Evolutionary conservation across 2,329 filamentous ascomycete genomes (phyloP), one percentile per base, ranked within the genome.

Genomic region (Coniochaeta prunicola): DNA sequence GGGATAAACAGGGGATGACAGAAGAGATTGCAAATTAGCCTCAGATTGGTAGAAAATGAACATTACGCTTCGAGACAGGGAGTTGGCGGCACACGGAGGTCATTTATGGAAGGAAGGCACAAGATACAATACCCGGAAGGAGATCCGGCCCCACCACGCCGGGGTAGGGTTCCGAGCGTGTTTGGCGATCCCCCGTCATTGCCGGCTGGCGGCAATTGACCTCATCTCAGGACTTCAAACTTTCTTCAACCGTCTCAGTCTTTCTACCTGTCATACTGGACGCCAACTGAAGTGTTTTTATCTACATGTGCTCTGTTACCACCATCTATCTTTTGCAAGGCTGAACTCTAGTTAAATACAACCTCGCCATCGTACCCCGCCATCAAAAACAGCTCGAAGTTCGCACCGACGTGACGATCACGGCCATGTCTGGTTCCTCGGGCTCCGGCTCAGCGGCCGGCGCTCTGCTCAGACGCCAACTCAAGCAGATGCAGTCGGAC

Each of bases 401-500:
- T 5, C 7, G 5, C 9, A 5, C 36, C 5, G 17, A 8, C 36
- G 7, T 5, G 15, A 40, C 31, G 31, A 34, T 13, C 7, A 34
- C 31, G n/a, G 36, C 42, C 2, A 50, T 50, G 45, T 50, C 45
- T 15, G 21, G n/a, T 13, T 13, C 45, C 45, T 50, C 45, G 10
- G 21, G 21, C 45, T 26, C 45, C 45, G 45, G 21, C n/a, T 26
- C 64, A 55, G 84, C 86, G 10, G 86, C 89, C 15, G 89, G 86
- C 21, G 80, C 87, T 62, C 85, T 97, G 64, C 85, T 99, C 53
- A 79, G 83, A 66, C 86, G 90, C 59, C 93, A 97, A 76, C 85
- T 97, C 64, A 96, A 96, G 78, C 88, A 96, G 71, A 97, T 99
- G 85, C 91, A 96, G 75, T 86, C 83, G 26, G 88, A 91, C 72